These are phyloP conservation scores for Kwoniella mangroviensis DNA, from an alignment of 768 basidiomycete genomes.

Conservation along the genomic window DNA sequence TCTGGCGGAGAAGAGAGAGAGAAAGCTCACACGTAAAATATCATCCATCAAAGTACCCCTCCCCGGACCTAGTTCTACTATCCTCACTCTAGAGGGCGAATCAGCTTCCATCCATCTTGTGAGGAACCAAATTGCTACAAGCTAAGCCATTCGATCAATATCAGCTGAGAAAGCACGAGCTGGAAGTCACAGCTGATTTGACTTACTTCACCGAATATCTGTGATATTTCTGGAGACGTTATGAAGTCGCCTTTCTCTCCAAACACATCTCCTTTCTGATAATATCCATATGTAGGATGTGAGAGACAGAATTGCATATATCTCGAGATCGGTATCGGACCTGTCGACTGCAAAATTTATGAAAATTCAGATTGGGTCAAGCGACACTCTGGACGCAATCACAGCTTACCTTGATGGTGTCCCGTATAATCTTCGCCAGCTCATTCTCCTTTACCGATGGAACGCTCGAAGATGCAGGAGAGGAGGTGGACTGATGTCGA, in stretches of 20 bases:
- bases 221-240: conserved; percentile 94
- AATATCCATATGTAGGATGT: conserved; percentile 91
- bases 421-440: conserved; percentile 71
- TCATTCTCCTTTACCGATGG: conserved; percentile 29
- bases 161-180: no score
- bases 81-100: conserved; percentile 63
- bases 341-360: conserved; percentile 68
- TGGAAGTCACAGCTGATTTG: not conserved
- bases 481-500: conserved; percentile 21
- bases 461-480: not conserved
- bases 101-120: conserved; percentile 72
- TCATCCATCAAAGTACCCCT: conserved; percentile 90
- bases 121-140: conserved; percentile 83
- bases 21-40: conserved; percentile 71
- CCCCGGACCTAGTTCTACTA: conserved; percentile 93
- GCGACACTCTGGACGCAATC: no score
- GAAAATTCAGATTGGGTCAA: no score
- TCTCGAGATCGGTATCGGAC: conserved; percentile 81
- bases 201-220: conserved; percentile 92
- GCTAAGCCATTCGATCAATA: no score
- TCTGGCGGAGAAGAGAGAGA: not conserved
- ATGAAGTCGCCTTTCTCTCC: conserved; percentile 89
- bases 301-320: conserved; percentile 92
- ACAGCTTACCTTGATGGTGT: conserved; percentile 71
- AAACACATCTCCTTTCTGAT: conserved; percentile 78